A percentile compares a stretch with the other conserved stretches of the same genome.
Evolutionary conservation across 2,329 filamentous ascomycete species (phyloP).

Genomic region (Phialophora macrospora): DNA sequence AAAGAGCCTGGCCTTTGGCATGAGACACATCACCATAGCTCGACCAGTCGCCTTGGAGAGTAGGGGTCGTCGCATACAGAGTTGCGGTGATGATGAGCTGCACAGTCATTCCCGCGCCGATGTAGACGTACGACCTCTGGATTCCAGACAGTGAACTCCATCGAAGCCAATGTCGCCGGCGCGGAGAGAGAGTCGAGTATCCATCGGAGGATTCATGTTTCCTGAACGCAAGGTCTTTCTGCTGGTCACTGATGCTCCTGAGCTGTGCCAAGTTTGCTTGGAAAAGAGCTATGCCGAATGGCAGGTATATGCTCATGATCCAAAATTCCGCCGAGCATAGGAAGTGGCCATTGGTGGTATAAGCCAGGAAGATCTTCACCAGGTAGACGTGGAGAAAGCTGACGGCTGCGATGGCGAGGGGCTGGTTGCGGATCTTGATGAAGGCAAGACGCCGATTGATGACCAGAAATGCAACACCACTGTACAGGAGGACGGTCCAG

Average conservation of each 20-base stretch:
- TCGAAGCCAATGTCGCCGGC: background rate
- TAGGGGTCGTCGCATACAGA: constrained; percentile 19
- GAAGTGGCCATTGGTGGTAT: constrained; percentile 39
- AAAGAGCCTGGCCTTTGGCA: constrained; percentile 17
- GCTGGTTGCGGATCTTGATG: constrained; percentile 40
- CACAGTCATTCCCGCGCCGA: constrained; percentile 18
- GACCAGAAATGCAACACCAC: constrained; percentile 18
- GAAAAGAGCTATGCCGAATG: constrained; percentile 66
- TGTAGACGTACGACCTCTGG: constrained; percentile 8
- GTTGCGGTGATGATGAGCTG: constrained; percentile 14
- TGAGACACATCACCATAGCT: constrained; percentile 18
- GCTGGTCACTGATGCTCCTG: constrained; percentile 41
- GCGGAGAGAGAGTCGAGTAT: background rate
- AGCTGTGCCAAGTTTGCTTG: constrained; percentile 65
- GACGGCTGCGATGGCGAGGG: constrained; percentile 37
- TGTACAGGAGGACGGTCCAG: constrained; percentile 25
- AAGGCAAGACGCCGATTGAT: constrained; percentile 35
- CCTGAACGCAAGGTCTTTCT: constrained; percentile 1
- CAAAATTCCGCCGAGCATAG: constrained; percentile 63
- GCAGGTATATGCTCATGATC: constrained; percentile 67
- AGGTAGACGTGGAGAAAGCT: constrained; percentile 41
- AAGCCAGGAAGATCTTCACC: constrained; percentile 39
- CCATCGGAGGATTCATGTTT: background rate
- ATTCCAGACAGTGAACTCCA: constrained; percentile 8
- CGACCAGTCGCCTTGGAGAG: constrained; percentile 14